phyloP scores from a whole-genome alignment of 306 rosid genomes.

The Abrus pulchellus region DNA sequence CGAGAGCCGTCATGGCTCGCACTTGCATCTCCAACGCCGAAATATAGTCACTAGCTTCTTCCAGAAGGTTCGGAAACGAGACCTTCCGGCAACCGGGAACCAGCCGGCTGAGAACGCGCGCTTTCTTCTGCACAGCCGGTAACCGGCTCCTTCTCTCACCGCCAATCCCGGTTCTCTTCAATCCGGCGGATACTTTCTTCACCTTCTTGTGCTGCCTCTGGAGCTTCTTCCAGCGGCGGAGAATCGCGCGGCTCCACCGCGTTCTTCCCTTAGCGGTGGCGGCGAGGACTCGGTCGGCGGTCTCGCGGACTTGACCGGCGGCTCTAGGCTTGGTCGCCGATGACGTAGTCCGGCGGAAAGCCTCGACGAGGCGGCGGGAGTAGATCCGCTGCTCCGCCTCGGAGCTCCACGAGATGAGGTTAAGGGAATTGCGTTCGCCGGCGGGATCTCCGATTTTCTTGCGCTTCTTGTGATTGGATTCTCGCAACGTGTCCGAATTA shows the following conservation, averaged over 20 bases:
- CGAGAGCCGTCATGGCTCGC: slow-evolving; percentile 76
- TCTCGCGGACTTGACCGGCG: slow-evolving; percentile 54
- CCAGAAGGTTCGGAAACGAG: slow-evolving; percentile 83
- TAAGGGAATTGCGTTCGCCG: slow-evolving; percentile 23
- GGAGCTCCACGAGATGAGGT: slow-evolving; percentile 73
- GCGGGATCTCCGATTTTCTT: slow-evolving; percentile 50
- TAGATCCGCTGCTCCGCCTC: slow-evolving; percentile 75
- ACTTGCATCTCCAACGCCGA: slow-evolving; percentile 97
- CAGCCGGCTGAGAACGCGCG: slow-evolving; percentile 70
- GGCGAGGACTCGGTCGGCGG: slow-evolving; percentile 88
- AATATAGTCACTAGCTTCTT: slow-evolving; percentile 85
- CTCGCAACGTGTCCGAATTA: slow-evolving; percentile 36
- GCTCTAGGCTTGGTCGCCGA: slow-evolving; percentile 24
- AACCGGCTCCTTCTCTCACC: slow-evolving; percentile 44
- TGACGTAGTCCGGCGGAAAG: slow-evolving; percentile 58
- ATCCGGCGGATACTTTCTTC: slow-evolving; percentile 43
- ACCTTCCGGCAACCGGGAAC: slow-evolving; percentile 91
- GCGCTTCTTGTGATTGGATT: slow-evolving; percentile 65
- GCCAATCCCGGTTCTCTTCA: slow-evolving; percentile 51
- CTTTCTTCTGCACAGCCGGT: slow-evolving; percentile 72
- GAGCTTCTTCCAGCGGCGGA: slow-evolving; percentile 50
- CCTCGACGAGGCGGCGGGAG: slow-evolving; percentile 69
- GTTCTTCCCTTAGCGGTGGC: slow-evolving; percentile 72
- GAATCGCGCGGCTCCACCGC: slow-evolving; percentile 94
- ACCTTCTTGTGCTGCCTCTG: slow-evolving; percentile 53